phyloP scores from a whole-genome alignment of 73 alveolate species.

The Uronychia setigera region DNA sequence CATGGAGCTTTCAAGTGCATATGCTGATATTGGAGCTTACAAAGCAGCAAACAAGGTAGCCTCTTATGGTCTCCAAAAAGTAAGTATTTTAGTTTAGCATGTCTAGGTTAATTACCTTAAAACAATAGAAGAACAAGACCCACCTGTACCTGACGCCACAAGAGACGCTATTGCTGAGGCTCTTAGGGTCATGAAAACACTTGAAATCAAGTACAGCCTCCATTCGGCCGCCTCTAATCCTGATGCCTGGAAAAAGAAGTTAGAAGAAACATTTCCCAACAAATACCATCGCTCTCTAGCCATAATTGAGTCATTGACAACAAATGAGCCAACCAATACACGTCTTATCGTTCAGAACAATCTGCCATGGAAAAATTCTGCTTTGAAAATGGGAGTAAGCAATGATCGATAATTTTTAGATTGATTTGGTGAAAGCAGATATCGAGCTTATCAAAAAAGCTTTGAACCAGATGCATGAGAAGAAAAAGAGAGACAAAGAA shows the following conservation, averaged over 20 bases:
- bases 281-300: slow-evolving; percentile 73
- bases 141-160: slow-evolving; percentile 94
- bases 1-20: slow-evolving; percentile 87
- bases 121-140: slow-evolving; percentile 95
- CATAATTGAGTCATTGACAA: slow-evolving; percentile 79
- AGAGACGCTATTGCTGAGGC: slow-evolving; percentile 85
- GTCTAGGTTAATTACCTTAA: slow-evolving; percentile 59
- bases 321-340: slow-evolving; percentile 76
- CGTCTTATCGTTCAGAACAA: slow-evolving; percentile 73
- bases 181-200: slow-evolving; percentile 77
- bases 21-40: slow-evolving; percentile 87
- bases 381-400: slow-evolving; percentile 69
- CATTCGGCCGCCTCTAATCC: slow-evolving; percentile 87
- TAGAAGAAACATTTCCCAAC: slow-evolving; percentile 92
- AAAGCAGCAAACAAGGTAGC: slow-evolving; percentile 89
- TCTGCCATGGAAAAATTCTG: slow-evolving; percentile 80
- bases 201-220: slow-evolving; percentile 92
- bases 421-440: slow-evolving; percentile 87
- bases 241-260: slow-evolving; percentile 97
- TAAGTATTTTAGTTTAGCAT: slow-evolving; percentile 20
- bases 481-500: slow-evolving; percentile 86
- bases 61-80: slow-evolving; percentile 86
- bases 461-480: slow-evolving; percentile 69
- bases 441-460: slow-evolving; percentile 89
- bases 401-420: no score